Conservation (phyloP, 164 flowering plant species). For the Vitis rotundifolia region DNA sequence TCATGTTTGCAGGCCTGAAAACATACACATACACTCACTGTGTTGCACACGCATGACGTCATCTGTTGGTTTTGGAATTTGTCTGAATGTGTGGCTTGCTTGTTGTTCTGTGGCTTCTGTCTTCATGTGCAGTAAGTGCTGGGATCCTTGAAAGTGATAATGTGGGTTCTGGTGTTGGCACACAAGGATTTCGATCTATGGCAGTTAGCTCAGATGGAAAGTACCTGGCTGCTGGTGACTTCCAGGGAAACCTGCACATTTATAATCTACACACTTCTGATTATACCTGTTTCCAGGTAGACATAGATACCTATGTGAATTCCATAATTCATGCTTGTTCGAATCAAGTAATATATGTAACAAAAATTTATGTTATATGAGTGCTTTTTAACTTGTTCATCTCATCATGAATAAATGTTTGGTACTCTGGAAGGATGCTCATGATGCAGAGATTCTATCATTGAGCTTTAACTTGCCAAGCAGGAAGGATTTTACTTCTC, state of each 20-base stretch:
- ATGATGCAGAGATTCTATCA: constrained; percentile 68
- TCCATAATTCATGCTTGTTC: not conserved
- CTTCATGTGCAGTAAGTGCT: constrained; percentile 45
- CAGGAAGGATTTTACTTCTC: constrained; percentile 20
- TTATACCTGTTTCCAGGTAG: constrained; percentile 63
- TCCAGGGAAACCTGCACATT: constrained; percentile 61
- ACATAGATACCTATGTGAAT: not conserved
- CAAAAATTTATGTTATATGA: not conserved
- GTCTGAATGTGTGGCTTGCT: not conserved
- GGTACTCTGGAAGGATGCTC: constrained; percentile 50
- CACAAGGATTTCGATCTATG: constrained; percentile 60
- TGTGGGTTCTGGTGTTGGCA: constrained; percentile 37
- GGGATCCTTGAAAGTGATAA: constrained; percentile 62
- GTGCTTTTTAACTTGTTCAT: not conserved
- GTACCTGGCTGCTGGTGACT: constrained; percentile 73
- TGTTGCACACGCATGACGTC: not conserved
- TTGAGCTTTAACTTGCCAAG: constrained; percentile 47
- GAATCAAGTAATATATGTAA: not conserved
- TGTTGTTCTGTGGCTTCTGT: not conserved
- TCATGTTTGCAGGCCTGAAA: not conserved
- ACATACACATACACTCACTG: not conserved
- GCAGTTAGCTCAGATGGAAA: constrained; percentile 73
- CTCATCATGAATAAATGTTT: not conserved
- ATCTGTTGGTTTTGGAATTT: not conserved
- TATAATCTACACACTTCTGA: constrained; percentile 57